These are phyloP conservation scores for Hypericum androsaemum DNA, from an alignment of 345 rosid genomes.

Conservation along the genomic window DNA sequence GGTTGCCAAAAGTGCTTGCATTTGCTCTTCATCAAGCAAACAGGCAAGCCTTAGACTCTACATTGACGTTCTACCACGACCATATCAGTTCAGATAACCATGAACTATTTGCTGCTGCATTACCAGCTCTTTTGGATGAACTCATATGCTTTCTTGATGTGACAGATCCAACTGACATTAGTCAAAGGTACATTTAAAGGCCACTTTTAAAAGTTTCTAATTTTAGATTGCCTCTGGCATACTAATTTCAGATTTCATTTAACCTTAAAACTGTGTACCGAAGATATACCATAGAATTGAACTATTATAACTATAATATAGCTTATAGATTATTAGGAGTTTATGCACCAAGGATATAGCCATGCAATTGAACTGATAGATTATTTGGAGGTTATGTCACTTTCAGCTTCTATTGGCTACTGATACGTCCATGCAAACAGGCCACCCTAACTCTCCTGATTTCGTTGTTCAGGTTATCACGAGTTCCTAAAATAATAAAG, in stretches of 20 bases:
- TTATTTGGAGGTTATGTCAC: too few species aligned
- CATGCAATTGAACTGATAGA: too few species aligned
- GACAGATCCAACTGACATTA: constrained; percentile 57
- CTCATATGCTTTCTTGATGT: constrained; percentile 82
- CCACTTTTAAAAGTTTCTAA: constrained; percentile 1
- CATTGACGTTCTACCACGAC: constrained; percentile 69
- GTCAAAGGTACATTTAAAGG: constrained; percentile 41
- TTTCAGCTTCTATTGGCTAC: background rate
- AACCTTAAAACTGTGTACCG: too few species aligned
- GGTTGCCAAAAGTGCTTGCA: constrained; percentile 91
- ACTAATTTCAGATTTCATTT: too few species aligned
- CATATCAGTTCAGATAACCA: constrained; percentile 75
- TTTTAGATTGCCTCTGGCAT: background rate
- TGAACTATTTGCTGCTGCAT: constrained; percentile 87
- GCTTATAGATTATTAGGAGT: too few species aligned
- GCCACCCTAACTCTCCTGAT: constrained; percentile 4
- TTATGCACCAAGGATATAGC: too few species aligned
- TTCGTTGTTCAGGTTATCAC: constrained; percentile 50
- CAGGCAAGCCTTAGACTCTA: constrained; percentile 50
- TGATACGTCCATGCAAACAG: background rate
- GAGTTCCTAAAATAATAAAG: constrained; percentile 70
- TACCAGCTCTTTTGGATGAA: constrained; percentile 89
- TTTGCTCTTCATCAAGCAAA: constrained; percentile 73
- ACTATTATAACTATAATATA: too few species aligned
- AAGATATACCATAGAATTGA: too few species aligned